Evolutionary conservation across 345 rosid genomes (phyloP), one percentile per base, ranked within the genome.

Genomic region (Pugionium cornutum): DNA sequence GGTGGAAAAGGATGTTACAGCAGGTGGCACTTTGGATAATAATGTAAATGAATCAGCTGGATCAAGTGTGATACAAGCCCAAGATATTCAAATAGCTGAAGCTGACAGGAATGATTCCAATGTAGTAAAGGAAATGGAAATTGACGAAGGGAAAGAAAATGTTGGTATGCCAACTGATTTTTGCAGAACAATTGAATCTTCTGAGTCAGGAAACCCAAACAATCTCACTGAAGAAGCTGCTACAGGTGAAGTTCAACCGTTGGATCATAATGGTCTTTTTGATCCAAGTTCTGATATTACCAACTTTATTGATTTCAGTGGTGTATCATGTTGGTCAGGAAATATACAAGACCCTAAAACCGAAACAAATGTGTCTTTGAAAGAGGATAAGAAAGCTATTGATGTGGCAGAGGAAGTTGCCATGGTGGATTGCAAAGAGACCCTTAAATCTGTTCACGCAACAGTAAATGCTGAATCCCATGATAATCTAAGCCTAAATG

Each of bases 301-400:
- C 65, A 46, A 74, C 69, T 73, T 66, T 73, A 59, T 79, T 76
- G 83, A 76, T 74, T 79, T 75, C 62, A 78, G 69, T 61, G 72
- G 68, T 68, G 40, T 56, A 67, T 64, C 78, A 55, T 72, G 61
- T 73, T 77, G 69, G 75, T 44, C 82, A 67, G 80, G 75, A 48
- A 72, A 75, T 66, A 43, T 59, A 54, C 81, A 66, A 76, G 54
- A 67, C 49, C 46, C 74, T 7, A 71, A 62, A 56, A 32, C 63
- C n/a, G 73, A 67, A 40, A 68, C 64, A 48, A 26, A 57, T 18
- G 11, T 56, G 9, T 43, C 75, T 55, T 47, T 55, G 48, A 70
- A 63, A 63, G 58, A 62, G 28, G 74, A 69, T 74, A 52, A 46
- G 35, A 45, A 70, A 68, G 65, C 67, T 7, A 10, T 7, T 55